These are phyloP conservation scores for Fusarium sp. DNA, from an alignment of 2,329 filamentous ascomycete genomes.

Conservation along the genomic window DNA sequence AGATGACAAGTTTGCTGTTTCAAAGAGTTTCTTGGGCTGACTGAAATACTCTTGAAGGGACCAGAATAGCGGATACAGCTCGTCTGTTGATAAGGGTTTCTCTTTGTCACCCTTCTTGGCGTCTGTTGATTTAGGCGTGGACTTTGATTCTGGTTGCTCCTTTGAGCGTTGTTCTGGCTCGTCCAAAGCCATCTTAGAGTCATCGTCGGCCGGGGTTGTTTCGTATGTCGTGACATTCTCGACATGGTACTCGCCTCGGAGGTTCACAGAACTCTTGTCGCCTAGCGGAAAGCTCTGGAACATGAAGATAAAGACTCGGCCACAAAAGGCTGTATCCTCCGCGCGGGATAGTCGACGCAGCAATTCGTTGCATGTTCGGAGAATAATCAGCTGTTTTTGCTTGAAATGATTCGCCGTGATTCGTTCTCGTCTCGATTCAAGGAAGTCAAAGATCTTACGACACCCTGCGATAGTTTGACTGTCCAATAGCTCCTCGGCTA, in stretches of 20 bases:
- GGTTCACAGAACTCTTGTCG: slow-evolving; percentile 96
- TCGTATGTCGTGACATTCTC: slow-evolving; percentile 93
- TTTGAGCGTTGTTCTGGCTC: slow-evolving; percentile 56
- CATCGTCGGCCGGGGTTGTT: slow-evolving; percentile 54
- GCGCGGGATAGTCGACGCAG: slow-evolving; percentile 93
- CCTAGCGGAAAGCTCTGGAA: slow-evolving; percentile 98
- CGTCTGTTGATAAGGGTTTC: slow-evolving; percentile 72
- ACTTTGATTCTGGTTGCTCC: slow-evolving; percentile 51
- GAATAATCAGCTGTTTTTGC: slow-evolving; percentile 87
- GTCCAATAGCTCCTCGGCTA: slow-evolving; percentile 94
- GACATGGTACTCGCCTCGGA: slow-evolving; percentile 93
- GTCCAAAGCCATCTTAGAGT: slow-evolving; percentile 74
- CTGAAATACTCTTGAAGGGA: slow-evolving; percentile 92
- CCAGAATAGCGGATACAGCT: slow-evolving; percentile 94
- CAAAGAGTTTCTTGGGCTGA: slow-evolving; percentile 86
- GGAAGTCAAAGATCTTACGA: slow-evolving; percentile 90
- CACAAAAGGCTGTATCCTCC: slow-evolving; percentile 97
- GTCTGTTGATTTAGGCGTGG: slow-evolving; percentile 57
- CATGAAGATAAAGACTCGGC: slow-evolving; percentile 96
- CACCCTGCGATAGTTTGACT: slow-evolving; percentile 95
- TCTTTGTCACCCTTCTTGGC: slow-evolving; percentile 61
- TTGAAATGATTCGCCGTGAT: slow-evolving; percentile 85
- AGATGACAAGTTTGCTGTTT: slow-evolving; percentile 76
- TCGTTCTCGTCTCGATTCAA: slow-evolving; percentile 91
- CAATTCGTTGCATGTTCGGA: slow-evolving; percentile 96